These are phyloP conservation scores for Oehlia diaphana DNA, from an alignment of 192 early-diverging fungal genomes.

Conservation along the genomic window DNA sequence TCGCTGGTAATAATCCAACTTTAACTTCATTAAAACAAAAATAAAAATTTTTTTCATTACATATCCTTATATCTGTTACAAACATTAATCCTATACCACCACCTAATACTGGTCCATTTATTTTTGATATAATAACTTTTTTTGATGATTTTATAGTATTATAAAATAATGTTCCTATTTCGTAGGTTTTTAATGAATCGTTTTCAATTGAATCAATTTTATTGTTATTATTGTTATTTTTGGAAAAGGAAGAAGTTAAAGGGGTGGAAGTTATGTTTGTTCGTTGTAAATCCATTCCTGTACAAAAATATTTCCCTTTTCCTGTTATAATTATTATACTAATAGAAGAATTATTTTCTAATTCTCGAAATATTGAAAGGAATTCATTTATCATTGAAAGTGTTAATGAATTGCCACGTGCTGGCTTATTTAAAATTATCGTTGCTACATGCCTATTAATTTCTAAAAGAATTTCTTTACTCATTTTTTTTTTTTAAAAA, in stretches of 20 bases:
- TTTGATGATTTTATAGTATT: constrained; percentile 44
- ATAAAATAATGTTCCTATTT: constrained; percentile 44
- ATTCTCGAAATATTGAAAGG: constrained; percentile 38
- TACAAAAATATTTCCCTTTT: constrained; percentile 64
- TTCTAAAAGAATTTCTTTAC: background rate
- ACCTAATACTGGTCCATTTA: constrained; percentile 67
- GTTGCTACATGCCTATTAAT: background rate
- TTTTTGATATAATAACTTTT: constrained; percentile 53
- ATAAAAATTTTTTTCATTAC: constrained; percentile 39
- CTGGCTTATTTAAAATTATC: background rate
- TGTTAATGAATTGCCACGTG: constrained; percentile 53
- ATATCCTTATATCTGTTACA: constrained; percentile 56
- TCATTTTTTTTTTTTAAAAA: background rate
- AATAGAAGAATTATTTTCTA: constrained; percentile 46
- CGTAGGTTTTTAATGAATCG: constrained; percentile 33
- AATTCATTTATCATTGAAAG: constrained; percentile 46
- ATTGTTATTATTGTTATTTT: background rate
- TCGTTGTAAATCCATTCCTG: constrained; percentile 59
- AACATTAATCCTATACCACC: constrained; percentile 62
- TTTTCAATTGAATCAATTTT: background rate
- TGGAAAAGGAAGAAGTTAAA: too few relatives aligned
- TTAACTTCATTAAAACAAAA: constrained; percentile 62
- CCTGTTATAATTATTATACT: constrained; percentile 61
- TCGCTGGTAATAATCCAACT: constrained; percentile 62
- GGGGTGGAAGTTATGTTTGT: constrained; percentile 25